Percentiles rank a stretch among this genome's conserved stretches.
phyloP scores from a whole-genome alignment of 2,329 filamentous ascomycete genomes.

The Elsinoe ampelina region DNA sequence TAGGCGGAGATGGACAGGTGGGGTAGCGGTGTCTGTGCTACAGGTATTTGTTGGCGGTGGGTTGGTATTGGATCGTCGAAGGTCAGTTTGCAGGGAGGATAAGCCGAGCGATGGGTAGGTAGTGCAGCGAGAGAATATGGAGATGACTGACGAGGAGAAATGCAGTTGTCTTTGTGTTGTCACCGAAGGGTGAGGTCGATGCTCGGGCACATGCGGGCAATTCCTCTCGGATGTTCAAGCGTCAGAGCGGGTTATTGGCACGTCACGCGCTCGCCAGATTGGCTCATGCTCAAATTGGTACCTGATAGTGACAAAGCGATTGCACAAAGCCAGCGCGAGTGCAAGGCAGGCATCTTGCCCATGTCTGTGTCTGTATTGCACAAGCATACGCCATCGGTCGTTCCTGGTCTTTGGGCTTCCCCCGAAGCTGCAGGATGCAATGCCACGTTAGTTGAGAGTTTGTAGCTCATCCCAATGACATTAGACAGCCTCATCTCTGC shows the following conservation, averaged over 20 bases:
- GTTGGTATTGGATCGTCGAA: too few species aligned
- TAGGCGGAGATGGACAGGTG: neutral
- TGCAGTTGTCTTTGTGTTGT: neutral
- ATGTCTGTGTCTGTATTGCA: neutral
- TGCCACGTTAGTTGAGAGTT: too few species aligned
- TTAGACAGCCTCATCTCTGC: too few species aligned
- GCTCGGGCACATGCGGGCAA: slow-evolving; percentile 9
- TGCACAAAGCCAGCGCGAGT: neutral
- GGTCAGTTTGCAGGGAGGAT: neutral
- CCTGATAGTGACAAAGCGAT: slow-evolving; percentile 2
- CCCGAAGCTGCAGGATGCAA: too few species aligned
- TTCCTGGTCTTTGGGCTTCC: too few species aligned
- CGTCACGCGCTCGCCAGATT: slow-evolving; percentile 9
- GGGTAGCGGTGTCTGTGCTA: neutral
- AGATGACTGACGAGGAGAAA: neutral
- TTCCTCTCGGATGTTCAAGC: neutral
- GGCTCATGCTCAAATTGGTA: neutral
- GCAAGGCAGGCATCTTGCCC: neutral
- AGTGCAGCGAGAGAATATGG: neutral
- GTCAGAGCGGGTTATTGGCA: neutral
- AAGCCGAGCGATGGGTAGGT: neutral
- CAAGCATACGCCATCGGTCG: too few species aligned
- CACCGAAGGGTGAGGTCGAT: neutral
- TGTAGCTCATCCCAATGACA: too few species aligned
- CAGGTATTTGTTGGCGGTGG: too few species aligned